Evolutionary conservation across 805 yeast species (phyloP).

Genomic region (Schwanniomyces pseudopolymorphus): DNA sequence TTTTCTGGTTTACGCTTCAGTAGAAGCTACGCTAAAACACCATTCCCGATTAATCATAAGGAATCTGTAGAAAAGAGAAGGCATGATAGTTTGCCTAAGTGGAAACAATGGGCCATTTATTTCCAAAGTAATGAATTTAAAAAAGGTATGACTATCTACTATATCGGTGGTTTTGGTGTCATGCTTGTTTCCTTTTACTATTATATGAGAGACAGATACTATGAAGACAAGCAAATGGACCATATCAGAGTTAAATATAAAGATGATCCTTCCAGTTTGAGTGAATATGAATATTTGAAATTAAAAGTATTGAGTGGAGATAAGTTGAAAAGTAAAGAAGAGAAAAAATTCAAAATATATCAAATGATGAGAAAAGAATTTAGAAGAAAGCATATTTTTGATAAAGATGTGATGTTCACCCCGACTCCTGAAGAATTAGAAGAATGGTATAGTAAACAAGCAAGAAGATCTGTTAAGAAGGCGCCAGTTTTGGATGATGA

Average conservation of each 20-base stretch:
- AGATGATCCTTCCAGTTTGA: slow-evolving; percentile 37
- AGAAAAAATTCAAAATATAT: slow-evolving; percentile 58
- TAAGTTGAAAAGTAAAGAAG: slow-evolving; percentile 62
- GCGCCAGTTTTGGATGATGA: slow-evolving; percentile 24
- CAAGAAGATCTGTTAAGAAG: slow-evolving; percentile 18
- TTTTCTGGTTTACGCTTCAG: slow-evolving; percentile 3
- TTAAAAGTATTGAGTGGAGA: slow-evolving; percentile 59
- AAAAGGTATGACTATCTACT: slow-evolving; percentile 57
- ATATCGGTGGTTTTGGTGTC: slow-evolving; percentile 57
- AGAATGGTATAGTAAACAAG: slow-evolving; percentile 39
- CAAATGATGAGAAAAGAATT: slow-evolving; percentile 51
- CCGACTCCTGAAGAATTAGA: slow-evolving; percentile 44
- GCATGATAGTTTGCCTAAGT: slow-evolving; percentile 30
- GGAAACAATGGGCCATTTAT: slow-evolving; percentile 41
- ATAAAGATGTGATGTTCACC: slow-evolving; percentile 32
- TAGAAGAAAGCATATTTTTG: slow-evolving; percentile 36
- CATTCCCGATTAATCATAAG: slow-evolving; percentile 37
- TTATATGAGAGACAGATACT: slow-evolving; percentile 65
- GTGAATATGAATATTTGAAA: slow-evolving; percentile 65
- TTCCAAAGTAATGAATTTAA: slow-evolving; percentile 56
- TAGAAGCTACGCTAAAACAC: slow-evolving; percentile 17
- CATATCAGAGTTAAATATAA: slow-evolving; percentile 37
- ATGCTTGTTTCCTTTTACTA: slow-evolving; percentile 59
- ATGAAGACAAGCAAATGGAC: slow-evolving; percentile 61
- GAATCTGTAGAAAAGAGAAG: slow-evolving; percentile 25